These are phyloP conservation scores for Bocquillonia castaneifolia DNA, from an alignment of 441 rosid species.

Conservation along the genomic window DNA sequence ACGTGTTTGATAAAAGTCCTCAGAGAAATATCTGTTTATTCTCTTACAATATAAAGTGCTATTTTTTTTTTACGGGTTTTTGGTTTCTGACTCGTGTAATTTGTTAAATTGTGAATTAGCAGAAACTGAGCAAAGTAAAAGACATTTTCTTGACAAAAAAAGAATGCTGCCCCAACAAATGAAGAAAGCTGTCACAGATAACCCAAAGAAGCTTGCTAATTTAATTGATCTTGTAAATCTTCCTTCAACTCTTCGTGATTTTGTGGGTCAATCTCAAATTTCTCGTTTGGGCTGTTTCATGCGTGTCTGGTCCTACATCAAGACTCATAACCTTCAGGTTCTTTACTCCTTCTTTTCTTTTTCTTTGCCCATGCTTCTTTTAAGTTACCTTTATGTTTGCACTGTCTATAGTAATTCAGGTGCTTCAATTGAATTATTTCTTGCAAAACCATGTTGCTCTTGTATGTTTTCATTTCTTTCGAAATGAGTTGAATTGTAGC, in stretches of 20 bases:
- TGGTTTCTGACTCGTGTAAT: too few species aligned
- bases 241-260: conserved; percentile 67
- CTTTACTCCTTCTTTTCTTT: neutral
- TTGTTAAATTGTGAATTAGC: neutral
- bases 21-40: too few species aligned
- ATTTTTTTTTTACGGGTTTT: too few species aligned
- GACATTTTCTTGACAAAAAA: too few species aligned
- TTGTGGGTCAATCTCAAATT: conserved; percentile 79
- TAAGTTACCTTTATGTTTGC: neutral
- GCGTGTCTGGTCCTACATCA: conserved; percentile 83
- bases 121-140: neutral
- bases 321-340: conserved; percentile 79
- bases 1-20: too few species aligned
- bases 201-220: conserved; percentile 72
- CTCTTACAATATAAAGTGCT: too few species aligned
- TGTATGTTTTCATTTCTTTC: too few species aligned
- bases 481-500: too few species aligned
- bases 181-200: conserved; percentile 58
- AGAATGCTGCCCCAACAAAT: conserved; percentile 62
- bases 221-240: conserved; percentile 81
- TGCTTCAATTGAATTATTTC: neutral
- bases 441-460: too few species aligned
- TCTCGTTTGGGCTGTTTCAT: conserved; percentile 86
- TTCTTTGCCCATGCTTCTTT: neutral
- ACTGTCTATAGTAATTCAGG: neutral